Conservation (phyloP, 176 grass and related monocot genomes). For the Ampelocalamus luodianensis region DNA sequence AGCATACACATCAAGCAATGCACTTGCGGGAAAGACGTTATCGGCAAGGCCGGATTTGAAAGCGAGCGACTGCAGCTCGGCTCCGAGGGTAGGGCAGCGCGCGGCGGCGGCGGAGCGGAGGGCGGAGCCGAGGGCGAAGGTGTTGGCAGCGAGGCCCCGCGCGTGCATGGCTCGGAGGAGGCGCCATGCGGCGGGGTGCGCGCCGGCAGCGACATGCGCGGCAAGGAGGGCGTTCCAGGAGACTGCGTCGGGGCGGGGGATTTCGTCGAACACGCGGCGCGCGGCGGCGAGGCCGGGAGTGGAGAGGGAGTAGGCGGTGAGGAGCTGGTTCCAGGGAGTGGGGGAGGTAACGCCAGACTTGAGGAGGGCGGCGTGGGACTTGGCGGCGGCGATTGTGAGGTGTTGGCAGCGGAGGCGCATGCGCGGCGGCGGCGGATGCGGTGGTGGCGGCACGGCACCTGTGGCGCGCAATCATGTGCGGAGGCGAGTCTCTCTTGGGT, state of each 20-base stretch:
- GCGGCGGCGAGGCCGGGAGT: slow-evolving; percentile 29
- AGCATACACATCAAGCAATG: slow-evolving; percentile 50
- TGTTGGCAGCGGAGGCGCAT: slow-evolving; percentile 36
- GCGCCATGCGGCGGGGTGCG: slow-evolving; percentile 36
- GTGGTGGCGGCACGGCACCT: background rate
- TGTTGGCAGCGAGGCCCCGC: slow-evolving; percentile 35
- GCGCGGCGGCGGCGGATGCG: background rate
- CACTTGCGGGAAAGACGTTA: slow-evolving; percentile 47
- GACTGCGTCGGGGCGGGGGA: slow-evolving; percentile 46
- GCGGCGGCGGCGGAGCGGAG: slow-evolving; percentile 44
- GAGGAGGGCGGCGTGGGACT: slow-evolving; percentile 52
- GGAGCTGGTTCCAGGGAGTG: slow-evolving; percentile 65
- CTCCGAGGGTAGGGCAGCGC: slow-evolving; percentile 20
- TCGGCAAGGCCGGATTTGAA: slow-evolving; percentile 42
- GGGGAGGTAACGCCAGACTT: slow-evolving; percentile 50
- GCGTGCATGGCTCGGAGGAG: slow-evolving; percentile 47
- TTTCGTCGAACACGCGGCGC: slow-evolving; percentile 61
- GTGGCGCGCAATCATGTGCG: background rate
- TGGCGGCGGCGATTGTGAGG: slow-evolving; percentile 33
- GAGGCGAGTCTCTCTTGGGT: background rate
- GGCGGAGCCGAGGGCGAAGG: slow-evolving; percentile 55
- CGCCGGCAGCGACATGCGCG: slow-evolving; percentile 39
- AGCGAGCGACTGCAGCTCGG: slow-evolving; percentile 55
- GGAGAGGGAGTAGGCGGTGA: slow-evolving; percentile 52
- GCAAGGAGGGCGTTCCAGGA: slow-evolving; percentile 76